Conservation (phyloP, 2,329 filamentous ascomycete species). For the Cadophora gregata region DNA sequence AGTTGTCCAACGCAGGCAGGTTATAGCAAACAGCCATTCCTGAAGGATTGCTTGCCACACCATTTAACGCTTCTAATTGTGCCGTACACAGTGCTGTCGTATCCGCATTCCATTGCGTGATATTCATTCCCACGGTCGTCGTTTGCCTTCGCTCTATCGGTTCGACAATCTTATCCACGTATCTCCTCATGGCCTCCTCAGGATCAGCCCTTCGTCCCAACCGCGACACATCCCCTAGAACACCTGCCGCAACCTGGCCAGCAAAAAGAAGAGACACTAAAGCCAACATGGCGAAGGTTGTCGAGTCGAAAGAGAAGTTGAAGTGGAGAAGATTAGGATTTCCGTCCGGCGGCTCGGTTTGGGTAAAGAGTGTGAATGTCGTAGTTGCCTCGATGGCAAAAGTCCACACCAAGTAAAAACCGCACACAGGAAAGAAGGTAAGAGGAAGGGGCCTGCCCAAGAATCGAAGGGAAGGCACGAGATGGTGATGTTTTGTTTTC, state of each 20-base stretch:
- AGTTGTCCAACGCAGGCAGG: constrained; percentile 70
- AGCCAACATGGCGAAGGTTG: constrained; percentile 34
- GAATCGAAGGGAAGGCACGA: constrained; percentile 34
- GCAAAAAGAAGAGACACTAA: constrained; percentile 37
- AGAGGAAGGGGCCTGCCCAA: constrained; percentile 38
- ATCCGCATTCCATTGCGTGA: constrained; percentile 60
- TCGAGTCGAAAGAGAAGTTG: constrained; percentile 14
- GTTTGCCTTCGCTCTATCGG: constrained; percentile 40
- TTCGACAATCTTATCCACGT: constrained; percentile 42
- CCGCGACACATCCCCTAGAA: constrained; percentile 34
- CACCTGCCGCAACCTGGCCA: constrained; percentile 39
- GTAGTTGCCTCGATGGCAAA: constrained; percentile 30
- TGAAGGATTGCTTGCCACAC: constrained; percentile 70
- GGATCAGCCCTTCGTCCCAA: constrained; percentile 36
- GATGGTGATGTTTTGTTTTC: constrained; percentile 36
- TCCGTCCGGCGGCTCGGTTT: constrained; percentile 41
- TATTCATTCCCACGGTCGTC: constrained; percentile 46
- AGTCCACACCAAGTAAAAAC: constrained; percentile 27
- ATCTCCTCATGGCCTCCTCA: constrained; percentile 42
- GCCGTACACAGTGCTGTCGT: constrained; percentile 64
- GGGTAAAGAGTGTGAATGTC: constrained; percentile 31
- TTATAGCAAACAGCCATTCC: constrained; percentile 86
- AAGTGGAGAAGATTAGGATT: constrained; percentile 21
- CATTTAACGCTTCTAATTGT: constrained; percentile 59
- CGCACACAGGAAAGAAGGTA: constrained; percentile 34